A percentile compares a stretch with the other conserved stretches of the same genome.
Conservation (phyloP, 768 basidiomycete genomes). For the Tylopilus sp. region DNA sequence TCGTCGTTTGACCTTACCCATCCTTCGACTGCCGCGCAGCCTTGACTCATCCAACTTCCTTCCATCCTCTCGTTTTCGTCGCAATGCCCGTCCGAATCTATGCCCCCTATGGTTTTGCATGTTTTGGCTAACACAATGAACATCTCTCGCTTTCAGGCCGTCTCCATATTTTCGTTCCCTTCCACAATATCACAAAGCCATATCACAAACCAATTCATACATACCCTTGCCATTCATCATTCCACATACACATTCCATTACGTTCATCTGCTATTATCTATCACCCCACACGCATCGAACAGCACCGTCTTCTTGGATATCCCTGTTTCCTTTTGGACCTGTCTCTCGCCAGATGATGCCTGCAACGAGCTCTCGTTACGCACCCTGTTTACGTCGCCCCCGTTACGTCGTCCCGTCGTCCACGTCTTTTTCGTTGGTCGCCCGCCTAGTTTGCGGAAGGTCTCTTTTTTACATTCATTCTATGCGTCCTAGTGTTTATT, state of each 20-base stretch:
- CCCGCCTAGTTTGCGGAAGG: constrained; percentile 7
- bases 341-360: constrained; percentile 6
- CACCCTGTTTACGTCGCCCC: constrained; percentile 10
- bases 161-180: constrained; percentile 25
- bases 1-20: constrained; percentile 18
- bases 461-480: not conserved
- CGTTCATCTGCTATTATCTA: constrained; percentile 20
- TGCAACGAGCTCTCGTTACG: constrained; percentile 13
- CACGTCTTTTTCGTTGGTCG: constrained; percentile 3
- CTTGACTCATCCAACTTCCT: not conserved
- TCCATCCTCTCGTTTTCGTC: constrained; percentile 9
- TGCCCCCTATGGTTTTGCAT: constrained; percentile 15
- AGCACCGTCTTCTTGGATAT: not conserved
- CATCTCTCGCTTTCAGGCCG: constrained; percentile 16
- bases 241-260: constrained; percentile 25
- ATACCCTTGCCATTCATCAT: constrained; percentile 12
- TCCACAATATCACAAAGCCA: too few species aligned
- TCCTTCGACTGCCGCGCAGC: not conserved
- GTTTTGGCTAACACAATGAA: not conserved
- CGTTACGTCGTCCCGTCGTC: constrained; percentile 19
- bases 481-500: constrained; percentile 3
- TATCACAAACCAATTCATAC: constrained; percentile 2
- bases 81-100: constrained; percentile 13
- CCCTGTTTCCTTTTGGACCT: not conserved
- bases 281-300: constrained; percentile 14